phyloP scores from a whole-genome alignment of 805 yeast genomes.

The Ogataea chonburiensis region DNA sequence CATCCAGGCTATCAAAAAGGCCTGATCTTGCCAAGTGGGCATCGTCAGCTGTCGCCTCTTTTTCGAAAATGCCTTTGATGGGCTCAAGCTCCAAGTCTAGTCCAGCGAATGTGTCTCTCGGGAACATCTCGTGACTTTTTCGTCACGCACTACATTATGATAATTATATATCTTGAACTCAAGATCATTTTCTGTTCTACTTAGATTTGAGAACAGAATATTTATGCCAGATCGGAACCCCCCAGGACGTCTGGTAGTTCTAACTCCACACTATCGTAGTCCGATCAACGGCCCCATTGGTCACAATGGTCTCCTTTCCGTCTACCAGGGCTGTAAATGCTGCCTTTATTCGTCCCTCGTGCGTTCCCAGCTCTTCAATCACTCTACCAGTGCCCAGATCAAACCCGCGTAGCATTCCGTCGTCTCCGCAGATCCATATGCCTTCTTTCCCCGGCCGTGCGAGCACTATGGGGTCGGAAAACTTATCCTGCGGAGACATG shows the following conservation, averaged over 20 bases:
- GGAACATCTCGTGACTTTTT: constrained; percentile 3
- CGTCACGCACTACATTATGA: background rate
- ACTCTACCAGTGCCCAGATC: constrained; percentile 44
- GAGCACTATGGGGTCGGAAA: constrained; percentile 46
- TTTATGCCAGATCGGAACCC: background rate
- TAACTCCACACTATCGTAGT: constrained; percentile 34
- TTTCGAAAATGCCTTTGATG: constrained; percentile 5
- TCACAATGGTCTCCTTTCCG: constrained; percentile 39
- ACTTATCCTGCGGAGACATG: constrained; percentile 67
- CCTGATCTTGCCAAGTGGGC: background rate
- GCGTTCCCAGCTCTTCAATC: constrained; percentile 35
- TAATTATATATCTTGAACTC: constrained; percentile 3
- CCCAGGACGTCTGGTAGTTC: background rate
- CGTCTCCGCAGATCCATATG: constrained; percentile 68
- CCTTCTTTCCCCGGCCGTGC: constrained; percentile 40
- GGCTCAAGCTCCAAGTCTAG: constrained; percentile 5
- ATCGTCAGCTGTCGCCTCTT: constrained; percentile 1
- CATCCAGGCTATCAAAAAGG: background rate
- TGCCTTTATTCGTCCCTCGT: constrained; percentile 50
- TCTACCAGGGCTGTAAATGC: constrained; percentile 32
- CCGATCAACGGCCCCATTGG: constrained; percentile 52
- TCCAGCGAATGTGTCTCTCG: constrained; percentile 2
- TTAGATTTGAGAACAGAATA: constrained; percentile 9
- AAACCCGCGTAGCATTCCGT: constrained; percentile 61
- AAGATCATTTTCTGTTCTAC: constrained; percentile 15